Evolutionary conservation across 2,329 filamentous ascomycete genomes (phyloP).

Genomic region (Colletotrichum salicis): DNA sequence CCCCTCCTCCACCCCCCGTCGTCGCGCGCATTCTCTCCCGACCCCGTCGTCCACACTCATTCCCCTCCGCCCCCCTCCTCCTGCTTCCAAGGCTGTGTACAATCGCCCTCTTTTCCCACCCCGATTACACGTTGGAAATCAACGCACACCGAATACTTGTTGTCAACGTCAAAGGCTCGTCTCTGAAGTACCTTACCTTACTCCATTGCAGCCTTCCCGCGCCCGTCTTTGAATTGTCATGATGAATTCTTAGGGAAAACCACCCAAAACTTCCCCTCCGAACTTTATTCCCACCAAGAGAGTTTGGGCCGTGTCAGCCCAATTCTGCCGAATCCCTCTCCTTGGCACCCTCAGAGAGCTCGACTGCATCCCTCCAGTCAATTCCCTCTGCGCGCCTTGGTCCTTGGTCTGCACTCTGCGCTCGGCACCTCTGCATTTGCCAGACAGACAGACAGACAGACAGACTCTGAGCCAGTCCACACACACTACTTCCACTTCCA

Average conservation of each 20-base stretch:
- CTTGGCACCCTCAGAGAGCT: slow-evolving; percentile 23
- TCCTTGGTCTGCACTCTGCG: slow-evolving; percentile 14
- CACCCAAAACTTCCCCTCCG: not conserved
- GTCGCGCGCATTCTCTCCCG: not conserved
- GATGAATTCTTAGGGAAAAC: slow-evolving; percentile 20
- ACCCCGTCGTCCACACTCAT: slow-evolving; percentile 2
- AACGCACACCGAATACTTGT: not conserved
- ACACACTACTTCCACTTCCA: not conserved
- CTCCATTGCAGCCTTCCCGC: not conserved
- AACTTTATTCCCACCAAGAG: slow-evolving; percentile 30
- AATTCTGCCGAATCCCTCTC: slow-evolving; percentile 30
- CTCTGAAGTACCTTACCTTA: not conserved
- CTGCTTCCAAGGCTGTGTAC: not conserved
- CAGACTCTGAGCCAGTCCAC: not conserved
- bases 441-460: not conserved
- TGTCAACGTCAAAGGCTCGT: not conserved
- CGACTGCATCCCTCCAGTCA: slow-evolving; percentile 13
- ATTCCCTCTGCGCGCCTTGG: slow-evolving; percentile 5
- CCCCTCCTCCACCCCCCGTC: not conserved
- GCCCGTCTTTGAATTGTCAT: not conserved
- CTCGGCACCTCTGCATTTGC: not conserved
- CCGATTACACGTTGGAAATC: not conserved
- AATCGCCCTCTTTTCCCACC: slow-evolving; percentile 2
- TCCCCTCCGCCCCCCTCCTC: slow-evolving; percentile 4
- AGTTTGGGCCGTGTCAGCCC: slow-evolving; percentile 36